Conservation (phyloP, 2,329 filamentous ascomycete genomes). For the Epichloe scottii region DNA sequence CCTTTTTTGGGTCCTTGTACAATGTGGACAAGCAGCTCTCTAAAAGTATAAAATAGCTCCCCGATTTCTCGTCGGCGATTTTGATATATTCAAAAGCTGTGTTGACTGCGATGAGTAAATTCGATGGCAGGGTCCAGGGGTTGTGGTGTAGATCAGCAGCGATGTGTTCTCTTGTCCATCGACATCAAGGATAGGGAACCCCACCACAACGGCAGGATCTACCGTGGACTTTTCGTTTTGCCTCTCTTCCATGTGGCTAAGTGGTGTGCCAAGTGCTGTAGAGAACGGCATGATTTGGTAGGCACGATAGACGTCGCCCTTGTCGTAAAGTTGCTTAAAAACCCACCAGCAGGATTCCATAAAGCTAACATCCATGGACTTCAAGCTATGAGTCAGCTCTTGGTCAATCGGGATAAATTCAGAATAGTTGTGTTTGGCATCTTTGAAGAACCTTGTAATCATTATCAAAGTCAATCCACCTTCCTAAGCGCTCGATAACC, state of each 20-base stretch:
- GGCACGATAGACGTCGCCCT: constrained; percentile 58
- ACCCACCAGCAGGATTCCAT: constrained; percentile 76
- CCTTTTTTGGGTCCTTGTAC: constrained; percentile 68
- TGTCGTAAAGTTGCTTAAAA: constrained; percentile 62
- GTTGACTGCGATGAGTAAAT: constrained; percentile 58
- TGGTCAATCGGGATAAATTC: not conserved
- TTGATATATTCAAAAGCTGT: constrained; percentile 71
- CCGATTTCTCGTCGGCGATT: constrained; percentile 52
- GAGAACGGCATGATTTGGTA: constrained; percentile 69
- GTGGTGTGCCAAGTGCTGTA: constrained; percentile 58
- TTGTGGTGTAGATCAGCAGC: constrained; percentile 45
- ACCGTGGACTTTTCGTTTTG: constrained; percentile 68
- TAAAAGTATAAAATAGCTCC: constrained; percentile 56
- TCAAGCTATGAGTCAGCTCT: not conserved
- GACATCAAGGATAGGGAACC: constrained; percentile 54
- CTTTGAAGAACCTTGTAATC: constrained; percentile 51
- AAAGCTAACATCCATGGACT: constrained; percentile 62
- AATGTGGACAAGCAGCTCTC: constrained; percentile 46
- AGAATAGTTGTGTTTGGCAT: not conserved
- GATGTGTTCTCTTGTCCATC: constrained; percentile 53
- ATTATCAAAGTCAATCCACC: constrained; percentile 71
- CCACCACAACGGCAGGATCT: constrained; percentile 59
- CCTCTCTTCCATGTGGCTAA: constrained; percentile 64
- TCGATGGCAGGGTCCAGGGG: constrained; percentile 74
- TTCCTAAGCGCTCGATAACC: constrained; percentile 59